These are phyloP conservation scores for Dissophora globulifera DNA, from an alignment of 192 early-diverging fungal species.

Conservation along the genomic window DNA sequence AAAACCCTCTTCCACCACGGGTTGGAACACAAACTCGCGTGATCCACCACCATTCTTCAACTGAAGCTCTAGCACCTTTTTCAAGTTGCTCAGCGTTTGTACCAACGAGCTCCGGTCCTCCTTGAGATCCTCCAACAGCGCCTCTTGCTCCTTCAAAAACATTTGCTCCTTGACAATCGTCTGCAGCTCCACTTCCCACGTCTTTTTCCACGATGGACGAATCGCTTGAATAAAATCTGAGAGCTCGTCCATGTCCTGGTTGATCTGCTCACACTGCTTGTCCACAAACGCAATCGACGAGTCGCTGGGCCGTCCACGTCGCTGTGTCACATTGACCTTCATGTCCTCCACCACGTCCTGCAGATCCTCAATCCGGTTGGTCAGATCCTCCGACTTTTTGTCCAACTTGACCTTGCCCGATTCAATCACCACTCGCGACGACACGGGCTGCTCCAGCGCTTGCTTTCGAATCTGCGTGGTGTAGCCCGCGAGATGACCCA, in stretches of 20 bases:
- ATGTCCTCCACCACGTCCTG: constrained; percentile 76
- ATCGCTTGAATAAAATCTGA: constrained; percentile 68
- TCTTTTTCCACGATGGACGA: constrained; percentile 81
- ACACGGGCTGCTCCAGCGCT: constrained; percentile 39
- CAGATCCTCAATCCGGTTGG: constrained; percentile 69
- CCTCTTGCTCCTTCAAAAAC: constrained; percentile 84
- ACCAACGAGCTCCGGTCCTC: constrained; percentile 71
- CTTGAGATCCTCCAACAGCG: constrained; percentile 71
- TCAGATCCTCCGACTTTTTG: constrained; percentile 59
- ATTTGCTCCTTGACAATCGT: constrained; percentile 83
- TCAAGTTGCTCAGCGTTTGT: constrained; percentile 69
- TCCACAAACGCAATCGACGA: constrained; percentile 63
- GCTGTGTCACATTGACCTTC: constrained; percentile 77
- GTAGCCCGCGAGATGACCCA: constrained; percentile 55
- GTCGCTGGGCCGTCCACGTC: constrained; percentile 70
- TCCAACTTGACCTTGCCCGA: constrained; percentile 67
- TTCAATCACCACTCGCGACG: constrained; percentile 65
- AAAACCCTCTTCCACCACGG: constrained; percentile 67
- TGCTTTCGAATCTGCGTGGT: constrained; percentile 45
- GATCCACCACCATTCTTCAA: constrained; percentile 48
- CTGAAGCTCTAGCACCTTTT: constrained; percentile 69
- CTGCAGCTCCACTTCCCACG: constrained; percentile 87
- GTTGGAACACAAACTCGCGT: constrained; percentile 65
- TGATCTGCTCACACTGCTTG: constrained; percentile 62
- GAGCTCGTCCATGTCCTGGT: constrained; percentile 62